Evolutionary conservation across 75 land plant species (phyloP), one percentile per base, ranked within the genome.

Genomic region (Pinus taeda): DNA sequence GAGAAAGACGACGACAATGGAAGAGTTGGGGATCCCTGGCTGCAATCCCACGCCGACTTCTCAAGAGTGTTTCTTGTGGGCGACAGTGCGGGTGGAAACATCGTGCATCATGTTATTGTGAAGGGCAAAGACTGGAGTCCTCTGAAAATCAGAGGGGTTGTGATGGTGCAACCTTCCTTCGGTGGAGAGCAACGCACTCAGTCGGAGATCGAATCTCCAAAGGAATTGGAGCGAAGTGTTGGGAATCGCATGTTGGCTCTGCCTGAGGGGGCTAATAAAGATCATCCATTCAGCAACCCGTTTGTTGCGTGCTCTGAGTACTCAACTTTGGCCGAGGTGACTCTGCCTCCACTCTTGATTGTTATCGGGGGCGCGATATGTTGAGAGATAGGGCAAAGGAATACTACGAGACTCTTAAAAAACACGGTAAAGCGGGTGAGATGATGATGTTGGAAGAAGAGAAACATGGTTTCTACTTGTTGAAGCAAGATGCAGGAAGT

Each of bases 1-100:
- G 18, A 57, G 14, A 2, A 45, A 4, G 21, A 24, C 39, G 1
- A 7, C 53, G 53, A 49, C 53, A 49, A 49, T 49, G 20, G 67
- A 17, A 60, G 59, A 12, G 45, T 4, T 5, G 22, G 36, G 15
- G 64, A 60, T 12, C 26, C 26, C 3, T 60, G 60, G 61, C 45
- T 80, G 3, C 76, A 59, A 0, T 57, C 74, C 2, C 59, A 36
- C 49, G 83, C 61, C 15, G 55, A 70, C 65, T 56, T 77, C 15
- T 15, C 9, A 26, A 15, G 61, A 3, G 75, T 78, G 66, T 88
- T 87, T 62, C 69, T 89, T 9, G 59, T 42, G 15, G 91, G 91
- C 0, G 90, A 88, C 57, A 87, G 90, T 57, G 76, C 81, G n/a
- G 91, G 91, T 0, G 91, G 77, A 6, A 89, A 84, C 62, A 77